phyloP scores from a whole-genome alignment of 2,329 filamentous ascomycete species.

The Botrytis medusae region DNA sequence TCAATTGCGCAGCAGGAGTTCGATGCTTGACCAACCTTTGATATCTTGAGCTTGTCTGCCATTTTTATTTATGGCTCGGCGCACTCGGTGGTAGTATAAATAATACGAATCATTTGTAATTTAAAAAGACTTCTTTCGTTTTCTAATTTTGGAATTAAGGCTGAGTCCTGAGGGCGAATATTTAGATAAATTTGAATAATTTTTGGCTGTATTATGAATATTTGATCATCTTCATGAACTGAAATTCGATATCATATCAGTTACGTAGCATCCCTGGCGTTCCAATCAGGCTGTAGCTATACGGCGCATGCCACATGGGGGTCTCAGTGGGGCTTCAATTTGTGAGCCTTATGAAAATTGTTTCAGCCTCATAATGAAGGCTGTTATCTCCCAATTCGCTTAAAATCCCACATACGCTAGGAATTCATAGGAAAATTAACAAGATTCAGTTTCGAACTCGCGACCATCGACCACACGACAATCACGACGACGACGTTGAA shows the following conservation, averaged over 20 bases:
- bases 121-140: neutral
- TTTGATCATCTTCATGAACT: neutral
- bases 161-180: neutral
- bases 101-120: constrained; percentile 19
- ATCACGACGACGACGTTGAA: constrained; percentile 35
- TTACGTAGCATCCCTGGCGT: constrained; percentile 2
- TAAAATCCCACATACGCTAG: constrained; percentile 20
- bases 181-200: neutral
- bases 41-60: constrained; percentile 48
- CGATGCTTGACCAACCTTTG: constrained; percentile 42
- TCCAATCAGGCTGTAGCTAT: neutral
- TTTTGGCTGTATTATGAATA: neutral
- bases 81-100: constrained; percentile 17
- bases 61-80: constrained; percentile 29
- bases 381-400: constrained; percentile 12
- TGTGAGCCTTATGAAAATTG: neutral
- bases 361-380: neutral
- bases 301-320: neutral
- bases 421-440: constrained; percentile 13
- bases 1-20: neutral
- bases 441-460: constrained; percentile 14
- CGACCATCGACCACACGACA: constrained; percentile 21
- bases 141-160: neutral
- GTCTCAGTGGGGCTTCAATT: neutral
- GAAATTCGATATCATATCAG: constrained; percentile 7